These are phyloP conservation scores for Apostasia ramifera DNA, from an alignment of 106 monocot genomes.

Conservation along the genomic window DNA sequence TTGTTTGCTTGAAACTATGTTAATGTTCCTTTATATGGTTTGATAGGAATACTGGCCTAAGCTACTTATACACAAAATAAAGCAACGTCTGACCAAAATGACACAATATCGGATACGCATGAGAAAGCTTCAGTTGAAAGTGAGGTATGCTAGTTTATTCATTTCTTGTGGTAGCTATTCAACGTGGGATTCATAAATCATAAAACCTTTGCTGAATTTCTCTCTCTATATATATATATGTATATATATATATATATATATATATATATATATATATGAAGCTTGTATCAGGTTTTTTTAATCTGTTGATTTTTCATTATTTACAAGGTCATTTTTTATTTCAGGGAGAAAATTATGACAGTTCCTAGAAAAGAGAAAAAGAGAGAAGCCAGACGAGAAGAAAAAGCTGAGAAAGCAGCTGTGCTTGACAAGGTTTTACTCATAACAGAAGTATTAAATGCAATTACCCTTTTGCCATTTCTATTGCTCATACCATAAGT, in stretches of 20 bases:
- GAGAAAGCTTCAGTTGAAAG: slow-evolving; percentile 92
- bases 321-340: background rate
- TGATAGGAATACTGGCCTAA: slow-evolving; percentile 93
- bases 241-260: too few species aligned
- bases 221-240: too few species aligned
- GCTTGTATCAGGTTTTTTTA: background rate
- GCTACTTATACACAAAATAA: slow-evolving; percentile 89
- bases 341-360: slow-evolving; percentile 90
- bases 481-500: background rate
- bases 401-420: slow-evolving; percentile 90
- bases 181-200: too few species aligned
- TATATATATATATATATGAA: too few species aligned
- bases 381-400: slow-evolving; percentile 80
- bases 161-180: slow-evolving; percentile 1
- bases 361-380: slow-evolving; percentile 83
- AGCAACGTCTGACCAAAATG: slow-evolving; percentile 97
- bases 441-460: background rate
- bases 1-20: background rate
- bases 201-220: too few species aligned
- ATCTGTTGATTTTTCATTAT: background rate
- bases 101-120: slow-evolving; percentile 91
- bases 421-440: slow-evolving; percentile 67
- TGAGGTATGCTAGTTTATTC: slow-evolving; percentile 42
- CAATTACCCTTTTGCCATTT: background rate
- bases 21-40: background rate